Conservation (phyloP, 2,329 filamentous ascomycete species). For the Pseudophaeomoniella oleicola region DNA sequence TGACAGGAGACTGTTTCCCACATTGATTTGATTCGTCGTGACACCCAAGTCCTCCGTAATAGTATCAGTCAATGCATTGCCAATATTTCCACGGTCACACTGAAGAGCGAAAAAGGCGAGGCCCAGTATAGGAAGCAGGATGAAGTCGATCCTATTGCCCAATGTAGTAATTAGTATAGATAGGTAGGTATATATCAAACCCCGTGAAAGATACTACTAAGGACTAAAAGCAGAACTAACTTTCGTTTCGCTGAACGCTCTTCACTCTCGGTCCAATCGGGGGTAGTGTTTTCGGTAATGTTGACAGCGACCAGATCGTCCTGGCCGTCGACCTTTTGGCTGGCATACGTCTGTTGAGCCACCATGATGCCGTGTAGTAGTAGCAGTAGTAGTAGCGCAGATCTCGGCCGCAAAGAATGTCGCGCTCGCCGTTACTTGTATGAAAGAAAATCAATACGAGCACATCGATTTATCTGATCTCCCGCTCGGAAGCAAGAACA, state of each 20-base stretch:
- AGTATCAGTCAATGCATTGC: constrained; percentile 37
- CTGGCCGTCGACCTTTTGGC: background rate
- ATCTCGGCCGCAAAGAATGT: no score
- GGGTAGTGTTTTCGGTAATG: background rate
- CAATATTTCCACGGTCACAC: constrained; percentile 19
- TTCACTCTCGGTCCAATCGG: background rate
- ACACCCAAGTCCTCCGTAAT: constrained; percentile 37
- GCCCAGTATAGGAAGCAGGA: constrained; percentile 14
- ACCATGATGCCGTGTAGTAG: no score
- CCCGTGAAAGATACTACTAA: background rate
- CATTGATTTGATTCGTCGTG: constrained; percentile 39
- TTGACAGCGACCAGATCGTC: background rate
- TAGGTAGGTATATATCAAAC: no score
- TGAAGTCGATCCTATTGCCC: constrained; percentile 7
- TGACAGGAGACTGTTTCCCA: constrained; percentile 37
- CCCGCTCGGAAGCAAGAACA: no score
- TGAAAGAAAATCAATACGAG: no score
- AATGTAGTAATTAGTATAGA: no score
- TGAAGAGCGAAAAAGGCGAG: constrained; percentile 16
- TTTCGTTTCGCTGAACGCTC: background rate
- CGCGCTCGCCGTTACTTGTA: no score
- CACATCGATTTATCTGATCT: no score
- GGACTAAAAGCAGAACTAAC: background rate
- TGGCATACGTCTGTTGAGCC: background rate
- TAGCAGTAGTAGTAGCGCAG: no score